Base-by-base conservation (phyloP, 345 rosid species). In the Brassica juncea region DNA sequence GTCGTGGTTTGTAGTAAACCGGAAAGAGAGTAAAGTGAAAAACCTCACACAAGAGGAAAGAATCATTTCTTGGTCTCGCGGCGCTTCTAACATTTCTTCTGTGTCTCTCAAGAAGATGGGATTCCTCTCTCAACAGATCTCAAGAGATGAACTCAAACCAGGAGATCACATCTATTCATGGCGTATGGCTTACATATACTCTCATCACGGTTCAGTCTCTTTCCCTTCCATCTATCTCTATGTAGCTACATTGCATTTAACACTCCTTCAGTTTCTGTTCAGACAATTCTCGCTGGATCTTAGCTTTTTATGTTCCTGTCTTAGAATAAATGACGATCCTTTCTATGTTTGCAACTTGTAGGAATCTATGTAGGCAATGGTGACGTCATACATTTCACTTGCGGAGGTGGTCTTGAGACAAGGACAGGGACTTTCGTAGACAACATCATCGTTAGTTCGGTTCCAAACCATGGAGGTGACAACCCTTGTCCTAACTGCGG, bases 101-200 rank as follows among this genome's bases (percentile, higher is more conserved):
- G 37, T n/a, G 35, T 54, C 8, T 62, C 37, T 69, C 9, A 27
- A 8, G 59, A 75, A 70, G 28, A 91, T 93, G 94, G 92, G 93
- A 16, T 73, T 92, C 37, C 42, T 91, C 14, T 91, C 93, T 0
- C 84, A 92, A 79, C 75, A 71, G 81, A 86, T 91, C 74, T 32
- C 63, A 6, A 85, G 85, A 71, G 90, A 89, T 15, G 77, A 85
- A 25, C 75, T 91, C 0, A 86, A 87, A 65, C 35, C 90, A 4
- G 95, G 93, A 10, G 95, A 91, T 86, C 98, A 93, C 77, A 89
- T 93, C 74, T 93, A 91, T 76, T 87, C 98, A 1, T 93, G 97
- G 94, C 86, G 95, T 68, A 72, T 14, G 25, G 90, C 85, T 75
- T 93, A 85, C 81, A 10, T 84, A 58, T 93, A 93, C 65, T 80